Conservation (phyloP, 257 asterid genomes). For the Plectranthus barbatus region DNA sequence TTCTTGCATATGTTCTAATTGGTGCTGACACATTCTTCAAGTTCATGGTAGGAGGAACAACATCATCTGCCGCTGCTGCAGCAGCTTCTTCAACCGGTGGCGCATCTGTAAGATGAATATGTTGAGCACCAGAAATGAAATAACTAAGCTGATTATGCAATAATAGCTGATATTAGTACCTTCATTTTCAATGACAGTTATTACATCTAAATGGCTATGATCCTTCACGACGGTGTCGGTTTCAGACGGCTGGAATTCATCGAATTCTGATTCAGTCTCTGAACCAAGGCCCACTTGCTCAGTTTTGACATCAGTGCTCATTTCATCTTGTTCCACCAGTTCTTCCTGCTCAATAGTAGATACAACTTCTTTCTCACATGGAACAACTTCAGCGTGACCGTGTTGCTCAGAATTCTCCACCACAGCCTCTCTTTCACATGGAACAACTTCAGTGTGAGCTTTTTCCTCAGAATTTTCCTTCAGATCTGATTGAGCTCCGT, state of each 20-base stretch:
- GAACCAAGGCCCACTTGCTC: too few species aligned
- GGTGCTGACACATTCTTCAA: constrained; percentile 12
- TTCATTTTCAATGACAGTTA: neutral
- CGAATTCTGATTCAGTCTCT: neutral
- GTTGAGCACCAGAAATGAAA: too few species aligned
- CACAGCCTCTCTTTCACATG: neutral
- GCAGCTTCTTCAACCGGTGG: neutral
- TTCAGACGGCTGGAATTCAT: neutral
- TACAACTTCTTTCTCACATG: neutral
- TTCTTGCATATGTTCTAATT: constrained; percentile 9
- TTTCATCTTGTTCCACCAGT: too few species aligned
- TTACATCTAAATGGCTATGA: neutral
- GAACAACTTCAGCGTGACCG: neutral
- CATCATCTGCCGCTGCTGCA: neutral
- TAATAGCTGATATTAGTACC: neutral
- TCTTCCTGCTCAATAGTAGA: too few species aligned
- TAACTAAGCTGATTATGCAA: too few species aligned
- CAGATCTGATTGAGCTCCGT: neutral
- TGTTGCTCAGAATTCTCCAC: neutral
- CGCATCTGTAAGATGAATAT: too few species aligned
- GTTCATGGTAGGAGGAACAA: neutral
- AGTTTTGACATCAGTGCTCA: constrained; percentile 16
- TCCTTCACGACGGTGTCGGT: neutral
- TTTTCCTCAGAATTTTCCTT: constrained; percentile 5
- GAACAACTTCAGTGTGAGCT: constrained; percentile 2